phyloP scores from a whole-genome alignment of 208 protist genomes.

The Leishmania major region DNA sequence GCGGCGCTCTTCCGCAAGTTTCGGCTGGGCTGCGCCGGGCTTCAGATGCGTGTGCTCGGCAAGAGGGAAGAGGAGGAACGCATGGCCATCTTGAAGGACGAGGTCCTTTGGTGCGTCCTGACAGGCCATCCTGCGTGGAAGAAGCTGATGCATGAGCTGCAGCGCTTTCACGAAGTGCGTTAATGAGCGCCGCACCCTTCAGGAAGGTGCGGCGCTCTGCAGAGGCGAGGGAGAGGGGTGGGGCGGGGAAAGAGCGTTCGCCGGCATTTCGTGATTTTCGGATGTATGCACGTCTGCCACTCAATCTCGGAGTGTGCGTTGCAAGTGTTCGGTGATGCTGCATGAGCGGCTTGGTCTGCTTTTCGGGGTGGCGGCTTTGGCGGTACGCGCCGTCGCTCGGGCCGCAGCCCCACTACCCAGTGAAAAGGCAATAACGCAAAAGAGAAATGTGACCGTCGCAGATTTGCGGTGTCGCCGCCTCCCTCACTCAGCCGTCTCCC shows the following conservation, averaged over 20 bases:
- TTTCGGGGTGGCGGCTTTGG: background rate
- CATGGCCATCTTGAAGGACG: constrained; percentile 39
- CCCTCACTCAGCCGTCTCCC: background rate
- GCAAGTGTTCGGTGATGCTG: background rate
- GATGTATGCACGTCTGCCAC: background rate
- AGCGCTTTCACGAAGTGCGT: background rate
- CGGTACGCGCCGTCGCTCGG: background rate
- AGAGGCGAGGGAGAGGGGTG: background rate
- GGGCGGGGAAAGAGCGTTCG: background rate
- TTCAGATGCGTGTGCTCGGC: constrained; percentile 21
- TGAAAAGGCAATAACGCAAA: background rate
- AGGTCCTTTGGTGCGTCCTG: constrained; percentile 41
- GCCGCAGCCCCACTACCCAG: background rate
- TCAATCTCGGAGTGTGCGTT: background rate
- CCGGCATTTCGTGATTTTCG: background rate
- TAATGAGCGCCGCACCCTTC: background rate
- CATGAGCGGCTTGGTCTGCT: background rate
- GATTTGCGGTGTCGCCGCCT: background rate
- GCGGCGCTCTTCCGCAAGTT: constrained; percentile 21
- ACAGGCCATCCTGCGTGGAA: constrained; percentile 26
- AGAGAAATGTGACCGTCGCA: background rate
- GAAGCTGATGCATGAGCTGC: constrained; percentile 20
- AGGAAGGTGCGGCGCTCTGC: background rate
- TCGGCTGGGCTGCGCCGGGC: background rate
- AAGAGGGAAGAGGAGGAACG: constrained; percentile 37